Evolutionary conservation across 148 eudicot genomes (phyloP).

Genomic region (Vaccinium darrowii): DNA sequence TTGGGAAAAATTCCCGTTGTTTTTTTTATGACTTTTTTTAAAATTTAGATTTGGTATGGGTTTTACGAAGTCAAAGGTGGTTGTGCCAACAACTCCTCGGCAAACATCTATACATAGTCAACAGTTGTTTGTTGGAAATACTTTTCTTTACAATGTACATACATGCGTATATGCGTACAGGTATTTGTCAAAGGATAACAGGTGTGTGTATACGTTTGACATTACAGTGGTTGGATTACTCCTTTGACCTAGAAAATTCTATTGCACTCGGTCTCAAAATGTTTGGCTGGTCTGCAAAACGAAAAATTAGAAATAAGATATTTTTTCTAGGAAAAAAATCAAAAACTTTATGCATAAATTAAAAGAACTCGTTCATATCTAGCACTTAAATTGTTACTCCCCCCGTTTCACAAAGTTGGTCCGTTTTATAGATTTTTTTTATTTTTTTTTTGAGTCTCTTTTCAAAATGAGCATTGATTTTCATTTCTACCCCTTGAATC

Average conservation of each 20-base stretch:
- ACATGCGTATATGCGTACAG: background rate
- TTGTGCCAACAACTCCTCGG: conserved; percentile 4
- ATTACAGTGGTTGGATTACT: background rate
- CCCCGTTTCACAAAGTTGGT: too few relatives aligned
- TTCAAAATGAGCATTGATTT: too few relatives aligned
- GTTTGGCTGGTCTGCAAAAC: too few relatives aligned
- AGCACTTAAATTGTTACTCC: too few relatives aligned
- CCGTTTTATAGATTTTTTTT: too few relatives aligned
- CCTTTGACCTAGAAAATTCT: background rate
- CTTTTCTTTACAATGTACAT: too few relatives aligned
- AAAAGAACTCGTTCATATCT: too few relatives aligned
- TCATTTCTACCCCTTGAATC: too few relatives aligned
- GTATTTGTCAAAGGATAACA: background rate
- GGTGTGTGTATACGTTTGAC: background rate
- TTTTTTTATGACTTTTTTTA: background rate
- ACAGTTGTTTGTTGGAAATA: background rate
- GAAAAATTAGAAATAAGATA: too few relatives aligned
- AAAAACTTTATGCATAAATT: too few relatives aligned
- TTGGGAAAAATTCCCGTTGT: background rate
- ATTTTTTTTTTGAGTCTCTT: too few relatives aligned
- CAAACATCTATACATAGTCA: background rate
- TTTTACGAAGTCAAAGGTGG: conserved; percentile 1
- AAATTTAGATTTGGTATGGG: background rate
- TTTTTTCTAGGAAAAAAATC: too few relatives aligned
- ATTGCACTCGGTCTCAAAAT: background rate